A percentile compares a stretch with the other conserved stretches of the same genome.
phyloP scores from a whole-genome alignment of 768 basidiomycete species.

The Neoboletus magnificus region DNA sequence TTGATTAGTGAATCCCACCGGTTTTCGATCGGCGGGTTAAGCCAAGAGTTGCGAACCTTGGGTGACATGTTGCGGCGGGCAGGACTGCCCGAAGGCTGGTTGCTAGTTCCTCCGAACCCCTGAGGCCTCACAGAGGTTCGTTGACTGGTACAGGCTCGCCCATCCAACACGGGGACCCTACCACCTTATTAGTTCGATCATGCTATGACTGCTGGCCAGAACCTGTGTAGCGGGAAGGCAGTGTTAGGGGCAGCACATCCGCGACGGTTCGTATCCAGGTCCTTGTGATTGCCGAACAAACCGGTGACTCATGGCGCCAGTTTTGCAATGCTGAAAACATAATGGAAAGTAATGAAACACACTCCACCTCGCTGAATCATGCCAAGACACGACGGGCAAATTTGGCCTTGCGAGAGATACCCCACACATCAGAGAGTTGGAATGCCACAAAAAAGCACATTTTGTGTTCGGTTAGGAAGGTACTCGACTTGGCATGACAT shows the following conservation, averaged over 20 bases:
- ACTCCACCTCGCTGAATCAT: neutral
- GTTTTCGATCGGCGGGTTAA: neutral
- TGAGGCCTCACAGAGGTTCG: neutral
- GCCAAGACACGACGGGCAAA: slow-evolving; percentile 3
- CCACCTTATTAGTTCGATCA: too few species aligned
- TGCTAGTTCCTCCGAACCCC: neutral
- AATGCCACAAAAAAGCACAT: too few species aligned
- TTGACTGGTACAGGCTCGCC: neutral
- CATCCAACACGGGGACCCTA: too few species aligned
- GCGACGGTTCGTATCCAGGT: neutral
- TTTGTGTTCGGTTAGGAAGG: too few species aligned
- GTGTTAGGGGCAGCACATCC: slow-evolving; percentile 2
- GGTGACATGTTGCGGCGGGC: neutral
- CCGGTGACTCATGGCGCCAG: neutral
- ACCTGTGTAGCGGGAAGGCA: neutral
- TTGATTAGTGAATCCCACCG: neutral
- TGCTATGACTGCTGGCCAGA: neutral
- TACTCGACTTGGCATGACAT: too few species aligned
- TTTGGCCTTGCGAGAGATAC: slow-evolving; percentile 1
- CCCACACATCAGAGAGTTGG: too few species aligned
- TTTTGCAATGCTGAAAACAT: neutral
- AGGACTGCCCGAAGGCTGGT: neutral
- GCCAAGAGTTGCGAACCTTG: neutral
- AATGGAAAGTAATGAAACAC: neutral
- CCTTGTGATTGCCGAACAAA: neutral